Percentiles rank a stretch among this genome's conserved stretches.
These are phyloP conservation scores for Cladosporium phlei DNA, from an alignment of 2,329 filamentous ascomycete species.

Conservation along the genomic window DNA sequence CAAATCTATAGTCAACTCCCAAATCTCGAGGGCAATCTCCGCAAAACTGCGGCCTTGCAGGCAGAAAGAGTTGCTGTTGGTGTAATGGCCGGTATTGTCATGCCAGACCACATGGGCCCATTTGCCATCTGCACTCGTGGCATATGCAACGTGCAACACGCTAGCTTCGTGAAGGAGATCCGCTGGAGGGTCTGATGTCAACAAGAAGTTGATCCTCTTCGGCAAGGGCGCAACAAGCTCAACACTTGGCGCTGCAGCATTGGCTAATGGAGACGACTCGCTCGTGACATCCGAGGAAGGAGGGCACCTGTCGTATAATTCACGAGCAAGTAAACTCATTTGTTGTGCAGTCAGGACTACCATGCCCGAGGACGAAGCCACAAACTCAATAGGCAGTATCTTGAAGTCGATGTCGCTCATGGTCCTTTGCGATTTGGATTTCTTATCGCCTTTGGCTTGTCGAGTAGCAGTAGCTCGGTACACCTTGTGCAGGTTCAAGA, in stretches of 20 bases:
- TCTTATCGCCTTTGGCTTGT: background rate
- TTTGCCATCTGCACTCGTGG: slow-evolving; percentile 66
- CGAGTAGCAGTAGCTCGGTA: slow-evolving; percentile 2
- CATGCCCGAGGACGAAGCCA: slow-evolving; percentile 60
- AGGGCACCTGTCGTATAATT: slow-evolving; percentile 72
- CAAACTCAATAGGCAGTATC: slow-evolving; percentile 63
- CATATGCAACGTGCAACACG: slow-evolving; percentile 75
- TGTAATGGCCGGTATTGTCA: slow-evolving; percentile 68
- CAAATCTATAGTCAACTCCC: slow-evolving; percentile 57
- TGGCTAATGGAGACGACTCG: slow-evolving; percentile 35
- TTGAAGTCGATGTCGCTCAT: slow-evolving; percentile 66
- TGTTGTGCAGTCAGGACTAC: slow-evolving; percentile 59
- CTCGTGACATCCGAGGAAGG: slow-evolving; percentile 32
- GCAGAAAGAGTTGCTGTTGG: slow-evolving; percentile 70
- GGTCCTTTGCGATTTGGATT: background rate
- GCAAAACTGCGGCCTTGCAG: slow-evolving; percentile 57
- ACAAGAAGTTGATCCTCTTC: slow-evolving; percentile 69
- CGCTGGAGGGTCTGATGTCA: slow-evolving; percentile 61
- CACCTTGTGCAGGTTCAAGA: slow-evolving; percentile 3
- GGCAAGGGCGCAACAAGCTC: slow-evolving; percentile 67
- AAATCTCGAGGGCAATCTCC: slow-evolving; percentile 69
- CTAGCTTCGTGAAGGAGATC: slow-evolving; percentile 74
- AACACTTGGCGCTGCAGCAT: slow-evolving; percentile 63
- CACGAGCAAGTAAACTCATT: slow-evolving; percentile 61
- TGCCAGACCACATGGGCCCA: slow-evolving; percentile 82